phyloP scores from a whole-genome alignment of 2,329 filamentous ascomycete species.

The Clonostachys rhizophaga region DNA sequence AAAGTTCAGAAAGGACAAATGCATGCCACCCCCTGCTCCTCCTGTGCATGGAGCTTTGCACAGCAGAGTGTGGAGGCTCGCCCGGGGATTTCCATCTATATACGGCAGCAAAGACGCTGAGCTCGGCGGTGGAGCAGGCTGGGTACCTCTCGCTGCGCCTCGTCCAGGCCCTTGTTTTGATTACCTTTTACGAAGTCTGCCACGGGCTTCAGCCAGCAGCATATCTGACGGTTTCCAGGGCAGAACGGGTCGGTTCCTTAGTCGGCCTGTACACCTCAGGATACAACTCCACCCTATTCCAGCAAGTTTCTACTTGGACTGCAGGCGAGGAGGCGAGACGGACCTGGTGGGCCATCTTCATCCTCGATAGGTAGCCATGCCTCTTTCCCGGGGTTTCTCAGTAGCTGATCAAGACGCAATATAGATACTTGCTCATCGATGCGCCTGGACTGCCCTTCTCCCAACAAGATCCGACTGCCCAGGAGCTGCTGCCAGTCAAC shows the following conservation, averaged over 20 bases:
- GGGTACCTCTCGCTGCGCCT: constrained; percentile 8
- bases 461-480: constrained; percentile 4
- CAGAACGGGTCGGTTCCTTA: constrained; percentile 4
- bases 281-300: constrained; percentile 5
- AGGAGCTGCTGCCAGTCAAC: constrained; percentile 8
- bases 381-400: too few species aligned
- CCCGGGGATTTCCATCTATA: constrained; percentile 4
- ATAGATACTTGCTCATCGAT: neutral
- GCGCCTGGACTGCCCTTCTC: constrained; percentile 3
- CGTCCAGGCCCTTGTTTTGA: constrained; percentile 6
- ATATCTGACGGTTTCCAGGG: constrained; percentile 8
- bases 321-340: constrained; percentile 9
- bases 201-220: constrained; percentile 11
- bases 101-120: constrained; percentile 3
- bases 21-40: constrained; percentile 6
- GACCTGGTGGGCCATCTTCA: constrained; percentile 11
- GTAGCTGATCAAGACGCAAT: too few species aligned
- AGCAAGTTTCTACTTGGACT: constrained; percentile 7
- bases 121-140: constrained; percentile 4
- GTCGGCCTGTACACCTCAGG: constrained; percentile 8
- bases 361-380: constrained; percentile 8
- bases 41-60: constrained; percentile 10
- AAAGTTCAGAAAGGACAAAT: neutral
- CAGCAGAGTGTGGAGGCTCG: neutral
- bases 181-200: constrained; percentile 6